phyloP scores from a whole-genome alignment of 2,329 filamentous ascomycete species.

The Alternaria burnsii region DNA sequence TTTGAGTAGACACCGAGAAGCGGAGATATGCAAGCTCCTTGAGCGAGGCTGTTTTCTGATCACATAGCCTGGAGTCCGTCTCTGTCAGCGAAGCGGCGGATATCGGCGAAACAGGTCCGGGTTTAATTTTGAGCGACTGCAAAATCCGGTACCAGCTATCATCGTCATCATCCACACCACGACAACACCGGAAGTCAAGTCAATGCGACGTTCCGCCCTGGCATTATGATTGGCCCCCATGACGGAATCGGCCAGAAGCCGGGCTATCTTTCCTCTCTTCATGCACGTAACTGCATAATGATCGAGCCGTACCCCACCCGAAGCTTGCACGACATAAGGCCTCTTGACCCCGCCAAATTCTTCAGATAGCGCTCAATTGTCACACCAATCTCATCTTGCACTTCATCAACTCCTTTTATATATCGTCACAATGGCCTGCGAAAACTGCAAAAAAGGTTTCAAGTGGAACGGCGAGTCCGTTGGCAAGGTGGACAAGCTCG shows the following conservation, averaged over 20 bases:
- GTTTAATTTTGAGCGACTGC: not conserved
- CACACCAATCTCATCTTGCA: not conserved
- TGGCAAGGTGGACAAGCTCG: constrained; percentile 51
- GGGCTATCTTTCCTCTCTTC: not conserved
- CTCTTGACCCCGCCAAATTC: constrained; percentile 3
- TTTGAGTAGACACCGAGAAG: not conserved
- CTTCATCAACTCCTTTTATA: not conserved
- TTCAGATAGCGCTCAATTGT: not conserved
- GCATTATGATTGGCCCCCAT: constrained; percentile 9
- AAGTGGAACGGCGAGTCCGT: constrained; percentile 50
- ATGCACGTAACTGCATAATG: not conserved
- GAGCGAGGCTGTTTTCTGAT: not conserved
- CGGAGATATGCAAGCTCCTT: not conserved
- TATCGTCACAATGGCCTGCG: constrained; percentile 39
- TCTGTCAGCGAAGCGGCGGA: constrained; percentile 2
- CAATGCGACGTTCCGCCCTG: not conserved
- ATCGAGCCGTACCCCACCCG: constrained; percentile 7
- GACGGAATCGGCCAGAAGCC: not conserved
- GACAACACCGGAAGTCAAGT: not conserved
- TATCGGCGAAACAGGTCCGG: constrained; percentile 5
- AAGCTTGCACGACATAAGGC: constrained; percentile 9
- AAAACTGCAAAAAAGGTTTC: constrained; percentile 51
- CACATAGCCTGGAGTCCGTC: not conserved
- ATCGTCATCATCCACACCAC: not conserved
- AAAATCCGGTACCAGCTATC: constrained; percentile 8